Evolutionary conservation across 352 stramenopile genomes (phyloP).

Genomic region (Pythium phragmiticola): DNA sequence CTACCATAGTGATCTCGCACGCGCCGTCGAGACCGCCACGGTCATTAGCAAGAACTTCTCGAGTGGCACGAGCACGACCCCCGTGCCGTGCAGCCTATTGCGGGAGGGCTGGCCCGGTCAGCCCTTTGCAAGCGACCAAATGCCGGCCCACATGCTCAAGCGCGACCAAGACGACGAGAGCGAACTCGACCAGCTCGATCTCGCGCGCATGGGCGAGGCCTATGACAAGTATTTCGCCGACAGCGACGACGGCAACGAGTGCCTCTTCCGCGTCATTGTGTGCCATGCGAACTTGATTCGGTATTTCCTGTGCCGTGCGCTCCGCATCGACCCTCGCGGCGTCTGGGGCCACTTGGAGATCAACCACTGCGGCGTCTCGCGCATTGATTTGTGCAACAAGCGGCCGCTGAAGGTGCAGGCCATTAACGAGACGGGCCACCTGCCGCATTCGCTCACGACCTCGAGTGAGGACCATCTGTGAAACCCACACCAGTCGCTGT

Average conservation of each 20-base stretch:
- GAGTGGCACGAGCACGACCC: slow-evolving; percentile 36
- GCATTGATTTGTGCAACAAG: slow-evolving; percentile 69
- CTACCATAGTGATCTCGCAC: slow-evolving; percentile 73
- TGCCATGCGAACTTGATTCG: slow-evolving; percentile 85
- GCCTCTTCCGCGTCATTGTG: slow-evolving; percentile 66
- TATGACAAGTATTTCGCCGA: slow-evolving; percentile 51
- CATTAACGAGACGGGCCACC: slow-evolving; percentile 80
- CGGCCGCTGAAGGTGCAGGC: slow-evolving; percentile 68
- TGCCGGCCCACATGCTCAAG: slow-evolving; percentile 20
- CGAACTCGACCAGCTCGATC: slow-evolving; percentile 43
- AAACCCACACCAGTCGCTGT: slow-evolving; percentile 4
- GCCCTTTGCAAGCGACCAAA: slow-evolving; percentile 49
- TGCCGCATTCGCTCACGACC: slow-evolving; percentile 74
- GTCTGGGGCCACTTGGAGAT: slow-evolving; percentile 85
- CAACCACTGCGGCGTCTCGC: slow-evolving; percentile 81
- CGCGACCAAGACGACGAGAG: slow-evolving; percentile 17
- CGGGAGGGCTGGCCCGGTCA: slow-evolving; percentile 76
- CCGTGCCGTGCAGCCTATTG: slow-evolving; percentile 33
- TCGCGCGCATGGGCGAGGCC: slow-evolving; percentile 61
- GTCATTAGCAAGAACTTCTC: slow-evolving; percentile 59
- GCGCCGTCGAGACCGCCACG: slow-evolving; percentile 67
- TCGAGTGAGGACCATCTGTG: slow-evolving; percentile 85
- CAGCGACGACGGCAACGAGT: slow-evolving; percentile 43
- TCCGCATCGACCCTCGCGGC: slow-evolving; percentile 53
- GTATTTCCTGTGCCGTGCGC: slow-evolving; percentile 75